phyloP scores from a whole-genome alignment of 2,329 filamentous ascomycete species.

The Aspergillus sp. region DNA sequence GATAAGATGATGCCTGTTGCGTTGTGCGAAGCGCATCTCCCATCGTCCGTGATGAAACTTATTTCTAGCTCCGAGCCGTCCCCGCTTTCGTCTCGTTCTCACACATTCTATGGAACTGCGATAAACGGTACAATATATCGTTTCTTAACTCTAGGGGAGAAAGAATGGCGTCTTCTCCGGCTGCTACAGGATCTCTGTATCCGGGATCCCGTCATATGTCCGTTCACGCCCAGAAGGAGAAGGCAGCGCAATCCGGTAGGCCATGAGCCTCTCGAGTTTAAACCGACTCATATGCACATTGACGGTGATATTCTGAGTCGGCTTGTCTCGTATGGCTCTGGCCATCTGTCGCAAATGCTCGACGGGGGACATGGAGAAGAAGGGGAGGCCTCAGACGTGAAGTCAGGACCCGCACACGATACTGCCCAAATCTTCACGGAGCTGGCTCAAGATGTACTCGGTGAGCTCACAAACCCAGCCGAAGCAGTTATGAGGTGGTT shows the following conservation, averaged over 20 bases:
- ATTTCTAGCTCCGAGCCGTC: conserved; percentile 18
- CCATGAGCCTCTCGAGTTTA: conserved; percentile 43
- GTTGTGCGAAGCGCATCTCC: conserved; percentile 33
- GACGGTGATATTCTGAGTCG: conserved; percentile 65
- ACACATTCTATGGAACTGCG: conserved; percentile 63
- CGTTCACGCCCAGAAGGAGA: conserved; percentile 44
- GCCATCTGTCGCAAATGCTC: conserved; percentile 33
- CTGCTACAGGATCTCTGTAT: conserved; percentile 71
- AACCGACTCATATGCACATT: conserved; percentile 59
- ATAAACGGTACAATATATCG: conserved; percentile 70
- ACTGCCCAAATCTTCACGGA: conserved; percentile 47
- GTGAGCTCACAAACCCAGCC: conserved; percentile 24
- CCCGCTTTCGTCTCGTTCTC: conserved; percentile 22
- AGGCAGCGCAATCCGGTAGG: conserved; percentile 27
- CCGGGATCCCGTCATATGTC: conserved; percentile 49
- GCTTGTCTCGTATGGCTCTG: conserved; percentile 49
- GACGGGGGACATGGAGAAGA: conserved; percentile 16
- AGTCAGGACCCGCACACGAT: conserved; percentile 10
- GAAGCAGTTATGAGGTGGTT: conserved; percentile 37
- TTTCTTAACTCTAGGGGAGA: conserved; percentile 64
- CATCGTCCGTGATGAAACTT: conserved; percentile 36
- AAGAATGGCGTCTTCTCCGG: conserved; percentile 67
- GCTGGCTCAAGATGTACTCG: conserved; percentile 53
- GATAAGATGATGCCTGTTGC: conserved; percentile 33
- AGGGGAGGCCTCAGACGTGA: conserved; percentile 10